Evolutionary conservation across 225 moss, liverwort and hornwort genomes (phyloP), one percentile per base, ranked within the genome.

Genomic region (Sphagnum contortum): DNA sequence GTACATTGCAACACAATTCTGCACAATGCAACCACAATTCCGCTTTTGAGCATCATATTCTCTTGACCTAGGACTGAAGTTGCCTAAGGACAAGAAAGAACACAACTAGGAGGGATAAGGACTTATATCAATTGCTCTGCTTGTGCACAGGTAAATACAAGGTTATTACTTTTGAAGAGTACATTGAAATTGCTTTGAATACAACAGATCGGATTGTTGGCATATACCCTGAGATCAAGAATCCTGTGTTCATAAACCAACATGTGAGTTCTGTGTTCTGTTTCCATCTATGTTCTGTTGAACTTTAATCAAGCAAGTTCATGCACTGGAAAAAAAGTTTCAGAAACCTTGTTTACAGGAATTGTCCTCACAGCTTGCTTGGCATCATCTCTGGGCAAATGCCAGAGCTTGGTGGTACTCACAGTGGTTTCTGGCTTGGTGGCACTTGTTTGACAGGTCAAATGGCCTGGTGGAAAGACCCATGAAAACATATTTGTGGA

Each of bases 171-270:
- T 96, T 96, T 52, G 92, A 96, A 48, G 87, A 96, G 71, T 96
- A 49, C 59, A 83, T 96, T 64, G 73, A 79, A 68, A 87, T 90
- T 72, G 95, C 87, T 47, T 68, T 90, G 72, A 68, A 80, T 8
- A 86, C 92, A 29, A 29, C 29, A 46, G 67, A 79, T 54, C 86
- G 87, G 58, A 60, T 87, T 48, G 85, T 88, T 57, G 95, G 95
- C 49, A 88, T 96, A 56, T 96, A 96, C 74, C 92, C 95, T 44
- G 95, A 92, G 80, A 87, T 87, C 64, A 96, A 96, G 80, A 83
- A 85, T 58, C 92, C 95, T 69, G 81, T 88, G 48, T 78, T 79
- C 9, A 66, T 90, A 12, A 94, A 94, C 73, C 53, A 87, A 74
- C 90, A 88, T 57, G 88, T 96, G 63, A 77, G 92, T 81, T 53